Percentiles rank a stretch among this genome's conserved stretches.
These are phyloP conservation scores for Paraurostyla sp. DNA, from an alignment of 73 alveolate genomes.

Conservation along the genomic window DNA sequence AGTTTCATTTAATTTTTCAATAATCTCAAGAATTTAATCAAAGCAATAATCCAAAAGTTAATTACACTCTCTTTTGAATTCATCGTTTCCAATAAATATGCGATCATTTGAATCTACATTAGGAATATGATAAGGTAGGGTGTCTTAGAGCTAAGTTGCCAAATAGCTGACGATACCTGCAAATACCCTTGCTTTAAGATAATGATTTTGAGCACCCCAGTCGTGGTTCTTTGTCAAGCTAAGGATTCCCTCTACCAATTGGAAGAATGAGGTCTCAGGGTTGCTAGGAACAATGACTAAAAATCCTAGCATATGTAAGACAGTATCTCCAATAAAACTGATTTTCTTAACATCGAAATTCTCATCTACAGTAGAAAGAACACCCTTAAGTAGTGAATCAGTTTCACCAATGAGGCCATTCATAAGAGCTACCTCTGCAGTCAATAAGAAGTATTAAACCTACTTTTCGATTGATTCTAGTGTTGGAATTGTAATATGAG, in stretches of 20 bases:
- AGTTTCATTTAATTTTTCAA: conserved; percentile 32
- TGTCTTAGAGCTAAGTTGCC: conserved; percentile 83
- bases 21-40: conserved; percentile 49
- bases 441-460: conserved; percentile 80
- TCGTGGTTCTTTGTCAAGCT: conserved; percentile 72
- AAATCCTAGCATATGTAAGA: conserved; percentile 78
- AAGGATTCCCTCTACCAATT: conserved; percentile 83
- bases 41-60: conserved; percentile 69
- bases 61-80: conserved; percentile 76
- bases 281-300: conserved; percentile 90
- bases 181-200: conserved; percentile 71
- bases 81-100: conserved; percentile 89
- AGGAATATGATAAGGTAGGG: conserved; percentile 78
- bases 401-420: conserved; percentile 92
- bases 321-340: not conserved
- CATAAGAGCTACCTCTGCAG: conserved; percentile 88
- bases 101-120: conserved; percentile 94
- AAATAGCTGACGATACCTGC: conserved; percentile 76
- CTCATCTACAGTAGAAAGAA: conserved; percentile 79
- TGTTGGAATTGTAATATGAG: conserved; percentile 95
- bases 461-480: conserved; percentile 83
- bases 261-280: conserved; percentile 89
- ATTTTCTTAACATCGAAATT: conserved; percentile 48
- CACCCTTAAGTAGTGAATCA: conserved; percentile 86
- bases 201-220: conserved; percentile 70